Base-by-base conservation (phyloP, 2,329 filamentous ascomycete species). In the Aspergillus thermomutatus region DNA sequence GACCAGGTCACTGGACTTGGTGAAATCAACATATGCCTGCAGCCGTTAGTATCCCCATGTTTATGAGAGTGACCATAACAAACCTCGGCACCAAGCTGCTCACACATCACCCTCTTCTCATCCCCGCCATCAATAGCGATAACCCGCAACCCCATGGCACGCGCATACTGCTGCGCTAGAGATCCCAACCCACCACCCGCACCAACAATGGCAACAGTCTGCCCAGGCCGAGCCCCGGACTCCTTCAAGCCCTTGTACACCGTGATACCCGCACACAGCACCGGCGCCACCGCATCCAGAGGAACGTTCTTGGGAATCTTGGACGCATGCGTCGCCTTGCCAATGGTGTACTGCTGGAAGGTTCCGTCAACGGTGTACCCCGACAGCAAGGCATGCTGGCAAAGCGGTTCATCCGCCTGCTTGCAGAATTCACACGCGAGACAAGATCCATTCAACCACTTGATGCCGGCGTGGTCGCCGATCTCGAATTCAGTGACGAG, bases 131-230 rank as follows among this genome's bases (percentile, higher is more conserved):
- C 92, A 64, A 96, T 91, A 65, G 88, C 91, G 68, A 96, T 87
- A 63, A 86, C 80, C 63, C 87, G 81, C 53, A 96, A 78, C 57
- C 92, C 91, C 92, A 97, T 96, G 40, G 92, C 92, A 74, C 87
- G 89, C 53, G 90, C 91, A 77, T 95, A 96, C 78, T 96, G 92
- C 64, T 89, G 82, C 21, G 90, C 91, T 63, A 95, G 79, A 54
- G 83, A 86, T 28, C 91, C 91, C 52, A 96, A 83, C 68, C 91
- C 90, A 75, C 71, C 70, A 28, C 70, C 71, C 1, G 69, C 66
- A 1, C 71, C 71, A 5, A 69, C 54, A 17, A 74, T 57, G 2
- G 60, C 69, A 25, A 72, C 52, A 53, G 62, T 66, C 50, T 70
- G 63, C 4, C 70, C 69, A 19, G 62, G 50, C 25, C 60, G 61